phyloP scores from a whole-genome alignment of 2,329 filamentous ascomycete genomes.

The Neofusicoccum laricinum region DNA sequence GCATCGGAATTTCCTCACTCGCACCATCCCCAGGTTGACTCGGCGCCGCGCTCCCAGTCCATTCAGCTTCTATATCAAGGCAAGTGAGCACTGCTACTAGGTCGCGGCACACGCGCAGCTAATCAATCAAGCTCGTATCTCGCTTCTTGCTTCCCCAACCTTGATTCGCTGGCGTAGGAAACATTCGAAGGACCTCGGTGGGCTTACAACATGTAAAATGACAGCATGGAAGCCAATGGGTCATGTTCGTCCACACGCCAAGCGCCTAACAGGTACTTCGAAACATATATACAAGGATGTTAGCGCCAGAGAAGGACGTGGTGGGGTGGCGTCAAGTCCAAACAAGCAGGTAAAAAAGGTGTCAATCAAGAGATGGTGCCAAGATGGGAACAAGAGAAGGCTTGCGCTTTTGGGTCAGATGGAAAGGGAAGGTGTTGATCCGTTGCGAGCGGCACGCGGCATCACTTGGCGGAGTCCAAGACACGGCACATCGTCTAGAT shows the following conservation, averaged over 20 bases:
- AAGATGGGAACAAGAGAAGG: neutral
- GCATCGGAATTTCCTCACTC: too few relatives aligned
- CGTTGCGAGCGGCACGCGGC: neutral
- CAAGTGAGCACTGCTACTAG: neutral
- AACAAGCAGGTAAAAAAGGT: conserved; percentile 6
- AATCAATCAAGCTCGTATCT: neutral
- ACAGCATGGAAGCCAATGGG: neutral
- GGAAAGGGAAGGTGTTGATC: neutral
- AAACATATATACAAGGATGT: neutral
- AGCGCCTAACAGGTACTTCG: neutral
- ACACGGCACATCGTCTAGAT: neutral
- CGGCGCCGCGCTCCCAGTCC: neutral
- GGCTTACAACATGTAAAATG: neutral
- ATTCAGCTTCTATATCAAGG: neutral
- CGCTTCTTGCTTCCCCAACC: neutral
- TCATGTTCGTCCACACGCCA: neutral
- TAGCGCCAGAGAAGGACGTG: neutral
- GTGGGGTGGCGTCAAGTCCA: neutral
- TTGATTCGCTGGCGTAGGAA: neutral
- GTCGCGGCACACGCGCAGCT: too few relatives aligned
- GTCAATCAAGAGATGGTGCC: neutral
- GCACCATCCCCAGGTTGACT: neutral
- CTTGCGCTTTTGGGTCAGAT: neutral
- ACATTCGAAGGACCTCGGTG: neutral
- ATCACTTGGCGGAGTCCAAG: conserved; percentile 4